Conservation (phyloP, 768 basidiomycete genomes). For the Trametes gibbosa region DNA sequence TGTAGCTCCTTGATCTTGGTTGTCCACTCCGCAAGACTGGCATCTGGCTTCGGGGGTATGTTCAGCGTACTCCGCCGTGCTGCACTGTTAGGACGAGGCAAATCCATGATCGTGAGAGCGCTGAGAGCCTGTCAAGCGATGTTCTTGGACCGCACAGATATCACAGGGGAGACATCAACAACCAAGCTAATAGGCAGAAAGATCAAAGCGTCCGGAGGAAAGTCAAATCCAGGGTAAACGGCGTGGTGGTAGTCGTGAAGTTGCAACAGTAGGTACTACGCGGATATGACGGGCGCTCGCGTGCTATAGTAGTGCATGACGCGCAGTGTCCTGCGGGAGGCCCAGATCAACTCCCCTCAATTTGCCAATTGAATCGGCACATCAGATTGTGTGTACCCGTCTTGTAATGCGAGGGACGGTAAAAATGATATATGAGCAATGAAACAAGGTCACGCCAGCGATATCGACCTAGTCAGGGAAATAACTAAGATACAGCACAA, state of each 20-base stretch:
- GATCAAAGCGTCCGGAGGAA: not conserved
- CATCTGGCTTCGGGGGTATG: slow-evolving; percentile 46
- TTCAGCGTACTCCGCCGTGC: slow-evolving; percentile 25
- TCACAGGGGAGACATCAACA: not conserved
- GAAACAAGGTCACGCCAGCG: not conserved
- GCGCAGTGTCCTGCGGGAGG: too few relatives aligned
- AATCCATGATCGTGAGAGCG: slow-evolving; percentile 11
- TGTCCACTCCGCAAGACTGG: slow-evolving; percentile 78
- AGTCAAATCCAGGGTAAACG: not conserved
- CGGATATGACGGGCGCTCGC: not conserved
- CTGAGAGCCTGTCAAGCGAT: too few relatives aligned
- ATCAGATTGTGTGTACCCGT: too few relatives aligned
- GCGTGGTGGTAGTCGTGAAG: not conserved
- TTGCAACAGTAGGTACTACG: not conserved
- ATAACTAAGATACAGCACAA: not conserved
- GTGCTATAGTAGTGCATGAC: too few relatives aligned
- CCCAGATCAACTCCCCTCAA: too few relatives aligned
- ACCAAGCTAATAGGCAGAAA: too few relatives aligned
- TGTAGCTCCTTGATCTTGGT: slow-evolving; percentile 78
- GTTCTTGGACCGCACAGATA: not conserved
- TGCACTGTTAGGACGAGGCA: slow-evolving; percentile 11
- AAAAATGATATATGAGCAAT: too few relatives aligned
- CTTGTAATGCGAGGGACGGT: too few relatives aligned
- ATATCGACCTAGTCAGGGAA: not conserved
- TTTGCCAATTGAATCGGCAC: too few relatives aligned